A percentile compares a stretch with the other conserved stretches of the same genome.
Evolutionary conservation across 257 asterid species (phyloP).

Genomic region (Marsdenia floribunda): DNA sequence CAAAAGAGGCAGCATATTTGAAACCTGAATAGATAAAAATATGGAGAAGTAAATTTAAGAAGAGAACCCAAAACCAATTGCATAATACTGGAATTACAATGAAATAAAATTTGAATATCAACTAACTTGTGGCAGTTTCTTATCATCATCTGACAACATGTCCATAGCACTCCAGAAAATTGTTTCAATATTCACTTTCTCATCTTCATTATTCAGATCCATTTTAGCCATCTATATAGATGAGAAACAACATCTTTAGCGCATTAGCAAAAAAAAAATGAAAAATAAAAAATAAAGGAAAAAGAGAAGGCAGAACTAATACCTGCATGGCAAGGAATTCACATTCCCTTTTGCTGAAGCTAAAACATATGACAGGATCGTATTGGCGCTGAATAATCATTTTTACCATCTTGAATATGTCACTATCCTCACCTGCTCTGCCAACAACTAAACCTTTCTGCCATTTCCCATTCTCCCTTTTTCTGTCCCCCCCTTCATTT

Average conservation of each 20-base stretch:
- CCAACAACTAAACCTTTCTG: conserved; percentile 69
- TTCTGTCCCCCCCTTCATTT: conserved; percentile 51
- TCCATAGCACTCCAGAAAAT: conserved; percentile 99
- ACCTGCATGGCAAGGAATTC: conserved; percentile 99
- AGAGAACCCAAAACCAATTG: neutral
- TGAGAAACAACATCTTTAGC: conserved; percentile 7
- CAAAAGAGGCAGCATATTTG: conserved; percentile 87
- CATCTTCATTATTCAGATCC: conserved; percentile 86
- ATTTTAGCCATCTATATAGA: conserved; percentile 76
- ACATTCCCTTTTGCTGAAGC: conserved; percentile 99
- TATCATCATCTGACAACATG: conserved; percentile 96
- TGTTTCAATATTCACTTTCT: conserved; percentile 76
- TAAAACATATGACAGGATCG: conserved; percentile 98
- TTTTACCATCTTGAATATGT: conserved; percentile 95
- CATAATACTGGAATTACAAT: neutral
- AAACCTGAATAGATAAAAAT: conserved; percentile 44
- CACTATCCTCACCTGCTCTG: conserved; percentile 84
- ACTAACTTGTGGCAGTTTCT: conserved; percentile 85
- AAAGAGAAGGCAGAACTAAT: neutral
- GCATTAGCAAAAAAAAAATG: neutral
- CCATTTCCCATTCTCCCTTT: conserved; percentile 68
- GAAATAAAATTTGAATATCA: conserved; percentile 3
- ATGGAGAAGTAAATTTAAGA: conserved; percentile 1
- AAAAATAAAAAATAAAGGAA: neutral
- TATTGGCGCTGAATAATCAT: conserved; percentile 90